A percentile compares a stretch with the other conserved stretches of the same genome.
Conservation (phyloP, 805 yeast species). For the Clavispora asparagi region DNA sequence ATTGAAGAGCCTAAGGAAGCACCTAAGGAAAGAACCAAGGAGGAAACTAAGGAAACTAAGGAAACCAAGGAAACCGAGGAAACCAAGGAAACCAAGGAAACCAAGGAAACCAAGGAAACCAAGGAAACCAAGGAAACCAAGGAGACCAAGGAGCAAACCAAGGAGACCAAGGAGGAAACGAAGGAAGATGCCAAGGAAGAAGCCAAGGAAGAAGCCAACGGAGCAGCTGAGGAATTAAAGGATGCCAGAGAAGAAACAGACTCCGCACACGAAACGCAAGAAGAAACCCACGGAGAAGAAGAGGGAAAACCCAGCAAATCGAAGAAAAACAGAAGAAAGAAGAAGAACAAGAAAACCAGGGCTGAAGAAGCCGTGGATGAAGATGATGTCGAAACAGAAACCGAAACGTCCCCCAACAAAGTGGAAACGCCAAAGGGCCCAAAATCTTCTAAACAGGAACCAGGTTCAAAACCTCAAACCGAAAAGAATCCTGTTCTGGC, state of each 20-base stretch:
- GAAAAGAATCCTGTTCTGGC: constrained; percentile 16
- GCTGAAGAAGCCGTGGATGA: constrained; percentile 1
- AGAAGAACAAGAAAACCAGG: constrained; percentile 14
- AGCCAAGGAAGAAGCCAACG: neutral
- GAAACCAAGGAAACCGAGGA: neutral
- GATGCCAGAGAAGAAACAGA: too few relatives aligned
- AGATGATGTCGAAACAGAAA: neutral
- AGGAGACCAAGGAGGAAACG: too few relatives aligned
- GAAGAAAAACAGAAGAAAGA: constrained; percentile 1
- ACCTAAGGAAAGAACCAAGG: too few relatives aligned
- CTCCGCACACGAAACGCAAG: neutral
- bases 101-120: neutral
- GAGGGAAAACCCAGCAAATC: neutral
- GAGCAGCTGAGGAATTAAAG: neutral
- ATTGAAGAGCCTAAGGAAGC: too few relatives aligned
- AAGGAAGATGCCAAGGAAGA: neutral
- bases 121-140: neutral
- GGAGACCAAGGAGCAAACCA: too few relatives aligned
- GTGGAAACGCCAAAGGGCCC: constrained; percentile 1
- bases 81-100: neutral
- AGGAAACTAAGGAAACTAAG: neutral
- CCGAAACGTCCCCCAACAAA: neutral
- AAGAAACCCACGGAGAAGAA: neutral
- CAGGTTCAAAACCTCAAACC: constrained; percentile 17
- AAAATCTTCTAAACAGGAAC: constrained; percentile 1